A percentile compares a stretch with the other conserved stretches of the same genome.
Conservation (phyloP, 805 yeast genomes). For the Saccharomyces jurei region DNA sequence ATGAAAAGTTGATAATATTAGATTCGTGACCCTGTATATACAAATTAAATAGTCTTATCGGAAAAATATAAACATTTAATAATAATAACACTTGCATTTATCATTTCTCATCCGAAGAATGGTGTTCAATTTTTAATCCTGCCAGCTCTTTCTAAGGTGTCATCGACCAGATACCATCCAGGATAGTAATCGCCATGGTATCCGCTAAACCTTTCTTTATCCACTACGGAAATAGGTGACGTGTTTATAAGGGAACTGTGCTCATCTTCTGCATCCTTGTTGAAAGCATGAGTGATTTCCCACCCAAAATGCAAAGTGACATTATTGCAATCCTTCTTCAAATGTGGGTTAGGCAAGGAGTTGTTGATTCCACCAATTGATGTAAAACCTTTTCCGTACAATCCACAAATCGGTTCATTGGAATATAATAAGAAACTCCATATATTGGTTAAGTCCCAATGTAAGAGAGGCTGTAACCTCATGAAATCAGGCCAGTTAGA, state of each 20-base stretch:
- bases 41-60: neutral
- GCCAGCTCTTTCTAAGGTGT: slow-evolving; percentile 28
- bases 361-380: slow-evolving; percentile 74
- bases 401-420: slow-evolving; percentile 56
- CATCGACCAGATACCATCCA: slow-evolving; percentile 30
- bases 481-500: slow-evolving; percentile 85
- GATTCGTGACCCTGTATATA: neutral
- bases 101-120: neutral
- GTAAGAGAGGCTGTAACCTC: slow-evolving; percentile 79
- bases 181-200: slow-evolving; percentile 16
- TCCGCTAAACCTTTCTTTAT: slow-evolving; percentile 5
- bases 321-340: slow-evolving; percentile 21
- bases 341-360: slow-evolving; percentile 65
- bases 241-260: neutral
- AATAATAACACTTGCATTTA: neutral
- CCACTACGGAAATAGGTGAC: slow-evolving; percentile 8
- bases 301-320: slow-evolving; percentile 14
- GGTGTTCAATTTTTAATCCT: slow-evolving; percentile 12
- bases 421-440: slow-evolving; percentile 72
- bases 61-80: neutral
- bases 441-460: slow-evolving; percentile 76
- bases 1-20: neutral
- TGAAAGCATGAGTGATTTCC: slow-evolving; percentile 21
- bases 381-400: slow-evolving; percentile 82
- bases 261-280: slow-evolving; percentile 1